phyloP scores from a whole-genome alignment of 345 rosid species.

The Tarenaya hassleriana region DNA sequence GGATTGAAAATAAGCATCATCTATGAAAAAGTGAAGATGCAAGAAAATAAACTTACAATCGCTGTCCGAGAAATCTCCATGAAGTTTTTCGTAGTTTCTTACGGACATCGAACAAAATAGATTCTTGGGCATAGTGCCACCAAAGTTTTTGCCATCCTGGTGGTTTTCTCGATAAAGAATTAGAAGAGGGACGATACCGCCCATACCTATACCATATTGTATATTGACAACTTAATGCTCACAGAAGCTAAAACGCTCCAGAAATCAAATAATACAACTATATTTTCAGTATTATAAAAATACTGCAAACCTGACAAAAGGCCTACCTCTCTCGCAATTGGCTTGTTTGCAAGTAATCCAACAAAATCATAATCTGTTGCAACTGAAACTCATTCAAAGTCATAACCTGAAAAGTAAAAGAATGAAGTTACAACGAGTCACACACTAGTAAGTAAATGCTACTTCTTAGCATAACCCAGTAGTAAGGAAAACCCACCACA shows the following conservation, averaged over 20 bases:
- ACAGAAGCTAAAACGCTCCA: background rate
- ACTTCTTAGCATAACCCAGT: constrained; percentile 10
- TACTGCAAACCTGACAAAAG: constrained; percentile 3
- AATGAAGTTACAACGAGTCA: constrained; percentile 13
- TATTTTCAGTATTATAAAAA: constrained; percentile 3
- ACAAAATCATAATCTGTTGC: constrained; percentile 56
- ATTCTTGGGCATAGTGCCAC: constrained; percentile 89
- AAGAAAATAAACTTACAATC: constrained; percentile 49
- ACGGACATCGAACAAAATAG: constrained; percentile 64
- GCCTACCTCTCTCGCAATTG: constrained; percentile 80
- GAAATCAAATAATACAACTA: background rate
- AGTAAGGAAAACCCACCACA: constrained; percentile 46
- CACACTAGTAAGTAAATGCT: constrained; percentile 2
- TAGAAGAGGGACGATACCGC: constrained; percentile 72
- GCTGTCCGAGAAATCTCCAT: constrained; percentile 73
- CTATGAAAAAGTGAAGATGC: constrained; percentile 2
- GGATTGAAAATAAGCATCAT: constrained; percentile 7
- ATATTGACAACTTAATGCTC: constrained; percentile 4
- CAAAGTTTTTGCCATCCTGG: constrained; percentile 72
- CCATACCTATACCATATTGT: constrained; percentile 55
- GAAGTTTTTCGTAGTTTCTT: constrained; percentile 70
- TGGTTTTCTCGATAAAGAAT: constrained; percentile 47
- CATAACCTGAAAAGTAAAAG: constrained; percentile 37
- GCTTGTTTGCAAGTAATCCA: constrained; percentile 62
- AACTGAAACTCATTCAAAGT: constrained; percentile 68